These are phyloP conservation scores for Podaxis rugospora DNA, from an alignment of 768 basidiomycete genomes.

Conservation along the genomic window DNA sequence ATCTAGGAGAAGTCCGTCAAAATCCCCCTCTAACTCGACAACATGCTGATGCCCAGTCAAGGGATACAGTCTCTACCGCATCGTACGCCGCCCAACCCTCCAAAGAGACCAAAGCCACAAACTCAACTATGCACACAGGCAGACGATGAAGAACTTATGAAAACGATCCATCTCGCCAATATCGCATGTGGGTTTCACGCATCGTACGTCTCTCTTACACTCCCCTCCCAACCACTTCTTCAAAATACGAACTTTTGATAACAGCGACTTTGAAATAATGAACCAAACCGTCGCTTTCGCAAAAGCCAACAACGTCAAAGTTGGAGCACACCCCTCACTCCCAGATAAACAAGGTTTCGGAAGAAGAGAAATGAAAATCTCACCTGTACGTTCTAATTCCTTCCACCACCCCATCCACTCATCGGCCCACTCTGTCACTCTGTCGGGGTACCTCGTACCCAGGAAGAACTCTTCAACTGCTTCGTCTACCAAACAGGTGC, in stretches of 20 bases:
- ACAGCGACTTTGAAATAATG: conserved; percentile 63
- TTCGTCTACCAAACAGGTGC: conserved; percentile 71
- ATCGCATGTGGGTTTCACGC: conserved; percentile 70
- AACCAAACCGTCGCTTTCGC: conserved; percentile 55
- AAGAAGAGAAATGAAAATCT: conserved; percentile 57
- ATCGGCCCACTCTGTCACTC: no score
- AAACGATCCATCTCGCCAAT: conserved; percentile 55
- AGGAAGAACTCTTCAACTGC: conserved; percentile 50
- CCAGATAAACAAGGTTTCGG: conserved; percentile 66
- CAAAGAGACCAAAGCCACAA: background rate
- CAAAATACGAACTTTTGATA: no score
- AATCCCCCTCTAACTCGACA: background rate
- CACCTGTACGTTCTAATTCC: conserved; percentile 35
- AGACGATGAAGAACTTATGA: conserved; percentile 50
- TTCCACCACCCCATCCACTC: background rate
- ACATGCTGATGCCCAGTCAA: background rate
- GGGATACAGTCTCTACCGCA: conserved; percentile 45
- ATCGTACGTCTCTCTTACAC: conserved; percentile 30
- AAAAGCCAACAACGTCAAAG: conserved; percentile 47
- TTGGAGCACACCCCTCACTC: conserved; percentile 68
- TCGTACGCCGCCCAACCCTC: conserved; percentile 24
- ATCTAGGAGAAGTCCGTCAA: conserved; percentile 47
- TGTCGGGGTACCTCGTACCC: no score
- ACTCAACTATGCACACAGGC: conserved; percentile 25
- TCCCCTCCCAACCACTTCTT: no score